Evolutionary conservation across 2,329 filamentous ascomycete genomes (phyloP).

Genomic region (Cercospora brassicicola): DNA sequence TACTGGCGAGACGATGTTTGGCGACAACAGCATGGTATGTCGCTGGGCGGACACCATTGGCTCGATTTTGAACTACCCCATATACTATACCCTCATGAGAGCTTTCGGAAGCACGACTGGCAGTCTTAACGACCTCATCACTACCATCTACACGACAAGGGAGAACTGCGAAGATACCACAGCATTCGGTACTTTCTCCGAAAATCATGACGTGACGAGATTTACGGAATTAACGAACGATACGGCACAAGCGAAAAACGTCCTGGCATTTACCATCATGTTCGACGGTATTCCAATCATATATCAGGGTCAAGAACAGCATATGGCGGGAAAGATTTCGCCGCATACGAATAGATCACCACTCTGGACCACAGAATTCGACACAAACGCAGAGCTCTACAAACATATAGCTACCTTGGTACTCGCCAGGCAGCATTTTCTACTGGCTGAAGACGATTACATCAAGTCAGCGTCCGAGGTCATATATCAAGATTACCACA

Average conservation of each 20-base stretch:
- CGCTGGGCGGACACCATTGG: constrained; percentile 40
- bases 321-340: constrained; percentile 38
- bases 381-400: constrained; percentile 45
- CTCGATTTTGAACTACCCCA: constrained; percentile 43
- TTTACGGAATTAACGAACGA: constrained; percentile 43
- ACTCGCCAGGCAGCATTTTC: constrained; percentile 46
- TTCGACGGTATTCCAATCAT: constrained; percentile 47
- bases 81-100: constrained; percentile 42
- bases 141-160: constrained; percentile 38
- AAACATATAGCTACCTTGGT: constrained; percentile 45
- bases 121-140: constrained; percentile 43
- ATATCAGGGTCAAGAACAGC: constrained; percentile 48
- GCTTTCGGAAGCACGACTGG: constrained; percentile 42
- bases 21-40: constrained; percentile 39
- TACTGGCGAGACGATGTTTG: constrained; percentile 42
- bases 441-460: constrained; percentile 43
- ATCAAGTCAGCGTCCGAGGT: constrained; percentile 45
- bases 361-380: constrained; percentile 43
- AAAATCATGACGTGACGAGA: constrained; percentile 46
- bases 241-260: constrained; percentile 42
- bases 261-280: constrained; percentile 43
- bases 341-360: constrained; percentile 42
- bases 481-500: constrained; percentile 48
- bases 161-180: constrained; percentile 42
- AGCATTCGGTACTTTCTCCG: constrained; percentile 42